Percentiles rank a stretch among this genome's conserved stretches.
phyloP scores from a whole-genome alignment of 2,329 filamentous ascomycete species.

The Penicillium sp. region DNA sequence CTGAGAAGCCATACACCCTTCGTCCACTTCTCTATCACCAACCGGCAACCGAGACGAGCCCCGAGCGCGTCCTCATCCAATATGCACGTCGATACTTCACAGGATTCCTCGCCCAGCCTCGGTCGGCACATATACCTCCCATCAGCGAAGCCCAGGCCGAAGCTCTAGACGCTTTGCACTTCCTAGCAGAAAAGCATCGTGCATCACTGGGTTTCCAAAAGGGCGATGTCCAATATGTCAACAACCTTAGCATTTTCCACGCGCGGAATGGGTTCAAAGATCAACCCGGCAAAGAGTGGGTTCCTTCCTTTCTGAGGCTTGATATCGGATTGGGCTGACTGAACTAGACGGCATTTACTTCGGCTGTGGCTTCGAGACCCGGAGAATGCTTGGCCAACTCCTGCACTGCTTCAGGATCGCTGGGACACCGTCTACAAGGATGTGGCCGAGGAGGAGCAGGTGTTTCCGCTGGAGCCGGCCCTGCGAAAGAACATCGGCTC shows the following conservation, averaged over 20 bases:
- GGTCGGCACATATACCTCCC: constrained; percentile 47
- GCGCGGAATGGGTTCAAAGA: constrained; percentile 51
- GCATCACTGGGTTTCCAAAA: constrained; percentile 48
- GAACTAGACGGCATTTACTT: constrained; percentile 47
- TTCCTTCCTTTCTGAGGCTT: background rate
- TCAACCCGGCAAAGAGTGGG: constrained; percentile 40
- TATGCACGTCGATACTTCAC: constrained; percentile 63
- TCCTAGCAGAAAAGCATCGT: constrained; percentile 48
- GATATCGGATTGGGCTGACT: constrained; percentile 4
- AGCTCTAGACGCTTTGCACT: constrained; percentile 55
- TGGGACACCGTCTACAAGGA: constrained; percentile 47
- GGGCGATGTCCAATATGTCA: constrained; percentile 56
- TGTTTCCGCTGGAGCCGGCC: constrained; percentile 47
- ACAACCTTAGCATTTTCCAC: constrained; percentile 56
- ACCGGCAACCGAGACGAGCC: constrained; percentile 45
- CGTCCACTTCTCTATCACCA: constrained; percentile 55
- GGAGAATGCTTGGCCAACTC: constrained; percentile 50
- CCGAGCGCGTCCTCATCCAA: constrained; percentile 61
- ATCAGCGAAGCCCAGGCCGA: constrained; percentile 57
- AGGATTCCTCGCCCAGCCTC: constrained; percentile 47
- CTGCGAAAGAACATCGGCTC: constrained; percentile 27
- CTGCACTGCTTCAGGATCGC: constrained; percentile 35
- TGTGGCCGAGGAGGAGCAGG: constrained; percentile 41
- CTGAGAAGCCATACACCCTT: constrained; percentile 47
- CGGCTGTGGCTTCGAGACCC: constrained; percentile 52